These are phyloP conservation scores for Phytophthora megakarya DNA, from an alignment of 352 stramenopile species.

Conservation along the genomic window DNA sequence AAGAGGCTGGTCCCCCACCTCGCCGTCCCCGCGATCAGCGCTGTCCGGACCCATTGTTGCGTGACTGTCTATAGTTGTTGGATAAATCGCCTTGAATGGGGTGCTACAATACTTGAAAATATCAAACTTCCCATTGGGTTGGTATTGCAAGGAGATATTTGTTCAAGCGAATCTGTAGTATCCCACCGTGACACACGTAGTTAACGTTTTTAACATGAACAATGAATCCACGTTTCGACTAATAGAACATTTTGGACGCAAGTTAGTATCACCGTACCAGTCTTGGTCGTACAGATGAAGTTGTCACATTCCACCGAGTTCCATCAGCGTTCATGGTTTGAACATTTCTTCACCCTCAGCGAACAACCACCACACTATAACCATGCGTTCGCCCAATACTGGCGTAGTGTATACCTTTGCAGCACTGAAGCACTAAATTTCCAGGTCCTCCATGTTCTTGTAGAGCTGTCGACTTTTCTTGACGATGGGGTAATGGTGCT, in stretches of 20 bases:
- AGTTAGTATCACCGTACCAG: constrained; percentile 12
- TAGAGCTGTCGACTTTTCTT: constrained; percentile 21
- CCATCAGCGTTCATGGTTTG: constrained; percentile 27
- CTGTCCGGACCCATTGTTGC: too few species aligned
- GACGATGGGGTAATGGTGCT: constrained; percentile 17
- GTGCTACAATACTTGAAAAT: too few species aligned
- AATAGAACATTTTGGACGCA: constrained; percentile 19
- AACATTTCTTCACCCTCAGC: constrained; percentile 28
- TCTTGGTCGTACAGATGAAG: background rate
- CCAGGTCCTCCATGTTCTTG: constrained; percentile 6
- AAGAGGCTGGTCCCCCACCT: too few species aligned
- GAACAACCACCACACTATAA: constrained; percentile 15
- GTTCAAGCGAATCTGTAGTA: too few species aligned
- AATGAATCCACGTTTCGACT: too few species aligned
- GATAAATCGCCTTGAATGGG: too few species aligned
- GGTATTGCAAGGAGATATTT: too few species aligned
- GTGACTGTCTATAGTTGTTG: too few species aligned
- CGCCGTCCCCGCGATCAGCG: too few species aligned
- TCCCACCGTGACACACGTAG: too few species aligned
- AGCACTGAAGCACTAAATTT: constrained; percentile 26
- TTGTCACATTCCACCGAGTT: constrained; percentile 15
- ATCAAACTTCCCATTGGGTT: too few species aligned
- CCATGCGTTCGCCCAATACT: constrained; percentile 16
- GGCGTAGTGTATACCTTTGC: constrained; percentile 15
- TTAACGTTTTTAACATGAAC: too few species aligned